phyloP scores from a whole-genome alignment of 352 stramenopile genomes.

The Globisporangium irregulare region DNA sequence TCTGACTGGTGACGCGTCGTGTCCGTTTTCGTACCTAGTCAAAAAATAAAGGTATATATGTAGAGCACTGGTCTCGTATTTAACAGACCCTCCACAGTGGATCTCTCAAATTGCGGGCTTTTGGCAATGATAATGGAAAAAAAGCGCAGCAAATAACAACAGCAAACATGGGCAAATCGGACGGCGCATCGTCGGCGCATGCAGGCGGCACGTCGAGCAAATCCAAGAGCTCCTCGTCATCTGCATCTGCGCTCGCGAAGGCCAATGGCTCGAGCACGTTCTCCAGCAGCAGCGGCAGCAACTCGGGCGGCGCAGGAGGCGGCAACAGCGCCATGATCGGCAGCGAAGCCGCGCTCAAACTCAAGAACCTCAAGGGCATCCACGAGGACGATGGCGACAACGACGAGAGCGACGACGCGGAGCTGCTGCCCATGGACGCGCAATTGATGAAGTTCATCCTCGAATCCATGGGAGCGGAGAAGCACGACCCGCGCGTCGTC shows the following conservation, averaged over 20 bases:
- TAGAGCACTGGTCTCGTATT: background rate
- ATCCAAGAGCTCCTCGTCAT: slow-evolving; percentile 12
- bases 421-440: slow-evolving; percentile 59
- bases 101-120: background rate
- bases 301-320: slow-evolving; percentile 2
- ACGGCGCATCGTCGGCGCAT: background rate
- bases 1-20: too few relatives aligned
- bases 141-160: background rate
- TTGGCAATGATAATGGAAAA: slow-evolving; percentile 2
- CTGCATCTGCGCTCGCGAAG: slow-evolving; percentile 8
- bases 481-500: slow-evolving; percentile 76
- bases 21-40: background rate
- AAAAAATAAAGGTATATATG: background rate
- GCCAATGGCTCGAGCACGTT: slow-evolving; percentile 6
- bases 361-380: slow-evolving; percentile 55
- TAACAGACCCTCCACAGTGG: background rate
- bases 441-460: slow-evolving; percentile 58
- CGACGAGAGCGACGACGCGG: slow-evolving; percentile 30
- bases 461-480: slow-evolving; percentile 78
- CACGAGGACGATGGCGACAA: slow-evolving; percentile 64
- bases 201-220: slow-evolving; percentile 7
- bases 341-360: slow-evolving; percentile 35
- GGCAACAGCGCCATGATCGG: slow-evolving; percentile 20
- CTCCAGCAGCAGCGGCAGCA: slow-evolving; percentile 5
- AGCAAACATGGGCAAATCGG: slow-evolving; percentile 9